Evolutionary conservation across 2,329 filamentous ascomycete species (phyloP).

Genomic region (Calonectria multiphialidica): DNA sequence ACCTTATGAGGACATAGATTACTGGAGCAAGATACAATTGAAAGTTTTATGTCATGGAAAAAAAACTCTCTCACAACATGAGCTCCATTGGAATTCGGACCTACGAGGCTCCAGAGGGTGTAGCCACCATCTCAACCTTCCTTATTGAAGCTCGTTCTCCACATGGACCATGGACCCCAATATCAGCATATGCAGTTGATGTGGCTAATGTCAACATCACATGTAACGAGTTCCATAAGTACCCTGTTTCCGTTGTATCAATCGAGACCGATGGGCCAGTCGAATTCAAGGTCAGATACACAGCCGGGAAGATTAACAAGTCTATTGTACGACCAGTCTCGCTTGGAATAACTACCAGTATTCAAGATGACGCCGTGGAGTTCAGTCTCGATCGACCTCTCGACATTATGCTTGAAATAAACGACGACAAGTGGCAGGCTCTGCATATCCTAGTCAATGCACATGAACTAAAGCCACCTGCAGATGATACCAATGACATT

Average conservation of each 20-base stretch:
- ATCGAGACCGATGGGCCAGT: conserved; percentile 12
- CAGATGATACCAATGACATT: conserved; percentile 27
- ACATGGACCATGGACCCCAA: neutral
- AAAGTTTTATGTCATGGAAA: neutral
- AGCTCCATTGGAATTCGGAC: neutral
- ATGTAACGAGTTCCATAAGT: conserved; percentile 15
- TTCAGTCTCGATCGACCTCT: conserved; percentile 20
- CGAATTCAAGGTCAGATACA: conserved; percentile 12
- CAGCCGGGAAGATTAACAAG: neutral
- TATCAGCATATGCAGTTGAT: conserved; percentile 9
- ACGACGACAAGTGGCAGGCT: conserved; percentile 42
- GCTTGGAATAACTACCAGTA: conserved; percentile 8
- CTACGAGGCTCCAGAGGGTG: neutral
- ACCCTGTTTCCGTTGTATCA: conserved; percentile 17
- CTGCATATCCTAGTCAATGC: conserved; percentile 42
- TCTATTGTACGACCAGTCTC: conserved; percentile 16
- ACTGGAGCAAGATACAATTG: too few relatives aligned
- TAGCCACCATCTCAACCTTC: neutral
- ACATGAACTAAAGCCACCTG: conserved; percentile 32
- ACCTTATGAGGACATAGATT: neutral
- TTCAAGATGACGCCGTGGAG: conserved; percentile 1
- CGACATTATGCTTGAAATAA: conserved; percentile 39
- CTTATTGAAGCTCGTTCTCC: neutral
- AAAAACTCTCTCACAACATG: neutral
- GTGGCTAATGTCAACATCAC: conserved; percentile 17